phyloP scores from a whole-genome alignment of 2,329 filamentous ascomycete genomes.

The Atkinsonella hypoxylon region DNA sequence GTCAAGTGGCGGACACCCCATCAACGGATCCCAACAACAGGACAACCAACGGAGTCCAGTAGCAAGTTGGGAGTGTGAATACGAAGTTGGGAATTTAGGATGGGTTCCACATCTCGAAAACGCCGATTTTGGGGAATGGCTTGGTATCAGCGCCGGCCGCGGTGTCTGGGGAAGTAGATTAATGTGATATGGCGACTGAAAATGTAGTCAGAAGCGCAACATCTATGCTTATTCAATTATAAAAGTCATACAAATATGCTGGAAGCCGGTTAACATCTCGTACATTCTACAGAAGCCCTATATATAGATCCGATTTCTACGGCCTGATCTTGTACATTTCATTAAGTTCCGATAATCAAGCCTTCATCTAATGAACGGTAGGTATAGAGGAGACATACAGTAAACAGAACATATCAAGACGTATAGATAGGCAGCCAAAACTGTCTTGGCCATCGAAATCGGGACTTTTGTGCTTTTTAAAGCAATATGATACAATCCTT shows the following conservation, averaged over 20 bases:
- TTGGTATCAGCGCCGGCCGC: conserved; percentile 69
- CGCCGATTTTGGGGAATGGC: conserved; percentile 65
- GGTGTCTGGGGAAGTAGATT: conserved; percentile 66
- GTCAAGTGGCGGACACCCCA: conserved; percentile 26
- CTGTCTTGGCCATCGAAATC: no score
- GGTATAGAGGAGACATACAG: no score
- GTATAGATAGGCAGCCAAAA: no score
- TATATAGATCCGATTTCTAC: background rate
- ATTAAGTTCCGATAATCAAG: no score
- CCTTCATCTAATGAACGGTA: no score
- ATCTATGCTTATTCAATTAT: background rate
- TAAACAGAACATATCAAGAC: no score
- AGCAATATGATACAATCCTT: no score
- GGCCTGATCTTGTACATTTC: no score
- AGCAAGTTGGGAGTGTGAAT: conserved; percentile 74
- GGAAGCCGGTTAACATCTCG: background rate
- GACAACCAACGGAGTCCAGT: conserved; percentile 56
- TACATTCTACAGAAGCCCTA: no score
- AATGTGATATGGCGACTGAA: conserved; percentile 12
- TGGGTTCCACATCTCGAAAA: conserved; percentile 67
- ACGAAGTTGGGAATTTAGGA: conserved; percentile 73
- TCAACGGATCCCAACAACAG: conserved; percentile 37
- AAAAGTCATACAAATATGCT: background rate
- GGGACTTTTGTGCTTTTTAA: no score
- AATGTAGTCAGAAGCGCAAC: background rate